Conservation (phyloP, 768 basidiomycete genomes). For the Inosperma sp. region DNA sequence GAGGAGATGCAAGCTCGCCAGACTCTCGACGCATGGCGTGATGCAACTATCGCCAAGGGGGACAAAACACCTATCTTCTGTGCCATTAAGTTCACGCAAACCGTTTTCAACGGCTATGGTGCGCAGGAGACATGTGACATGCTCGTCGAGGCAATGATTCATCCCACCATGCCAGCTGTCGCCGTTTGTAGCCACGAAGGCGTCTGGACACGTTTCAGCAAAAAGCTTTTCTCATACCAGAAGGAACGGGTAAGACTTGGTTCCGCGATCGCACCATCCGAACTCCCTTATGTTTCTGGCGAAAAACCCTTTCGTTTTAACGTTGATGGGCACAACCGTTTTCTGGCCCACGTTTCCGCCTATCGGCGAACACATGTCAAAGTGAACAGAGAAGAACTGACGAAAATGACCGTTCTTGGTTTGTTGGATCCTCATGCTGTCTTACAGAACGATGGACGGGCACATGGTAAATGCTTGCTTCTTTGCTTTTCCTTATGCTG, state of each 20-base stretch:
- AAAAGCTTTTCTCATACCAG: neutral
- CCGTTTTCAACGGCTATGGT: constrained; percentile 20
- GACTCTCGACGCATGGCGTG: neutral
- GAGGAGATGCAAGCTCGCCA: neutral
- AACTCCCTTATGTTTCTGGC: neutral
- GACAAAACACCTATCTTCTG: neutral
- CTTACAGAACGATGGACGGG: neutral
- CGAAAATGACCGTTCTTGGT: neutral
- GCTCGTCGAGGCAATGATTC: constrained; percentile 13
- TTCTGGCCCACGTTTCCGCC: no score
- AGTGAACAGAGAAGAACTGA: neutral
- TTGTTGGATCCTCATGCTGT: neutral
- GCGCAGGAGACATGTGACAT: no score
- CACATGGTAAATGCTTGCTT: neutral
- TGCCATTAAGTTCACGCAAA: constrained; percentile 10
- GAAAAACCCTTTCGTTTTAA: neutral
- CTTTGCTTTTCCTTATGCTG: neutral
- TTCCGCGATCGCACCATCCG: neutral
- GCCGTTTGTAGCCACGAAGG: neutral
- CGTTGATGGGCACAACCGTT: neutral
- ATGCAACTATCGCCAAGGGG: neutral
- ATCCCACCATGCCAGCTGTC: constrained; percentile 10
- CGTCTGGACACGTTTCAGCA: neutral
- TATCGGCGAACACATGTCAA: neutral
- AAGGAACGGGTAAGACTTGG: neutral